Evolutionary conservation across 306 rosid species (phyloP).

Genomic region (Betula pendula): DNA sequence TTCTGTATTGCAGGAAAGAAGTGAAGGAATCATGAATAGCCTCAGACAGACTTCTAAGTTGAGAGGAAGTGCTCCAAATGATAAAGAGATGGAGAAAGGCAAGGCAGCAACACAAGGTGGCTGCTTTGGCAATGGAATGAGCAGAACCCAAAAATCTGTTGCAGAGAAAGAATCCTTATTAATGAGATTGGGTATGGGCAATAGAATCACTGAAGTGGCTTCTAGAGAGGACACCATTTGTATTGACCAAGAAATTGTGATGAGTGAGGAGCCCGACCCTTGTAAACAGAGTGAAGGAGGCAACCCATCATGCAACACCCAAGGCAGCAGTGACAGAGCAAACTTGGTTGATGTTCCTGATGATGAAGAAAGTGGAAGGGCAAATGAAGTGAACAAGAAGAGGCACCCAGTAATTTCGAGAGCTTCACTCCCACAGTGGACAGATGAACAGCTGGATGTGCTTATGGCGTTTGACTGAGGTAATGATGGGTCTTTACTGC

Average conservation of each 20-base stretch:
- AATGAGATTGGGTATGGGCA: constrained; percentile 12
- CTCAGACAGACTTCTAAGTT: constrained; percentile 31
- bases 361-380: constrained; percentile 27
- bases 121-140: constrained; percentile 23
- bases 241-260: constrained; percentile 26
- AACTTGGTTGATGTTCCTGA: constrained; percentile 19
- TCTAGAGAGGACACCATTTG: constrained; percentile 10
- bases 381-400: constrained; percentile 21
- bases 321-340: constrained; percentile 29
- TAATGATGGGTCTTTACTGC: neutral
- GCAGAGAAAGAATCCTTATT: constrained; percentile 32
- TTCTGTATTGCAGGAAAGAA: constrained; percentile 38
- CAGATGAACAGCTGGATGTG: constrained; percentile 84
- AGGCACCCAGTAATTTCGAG: constrained; percentile 26
- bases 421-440: constrained; percentile 61
- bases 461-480: constrained; percentile 64
- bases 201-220: constrained; percentile 12
- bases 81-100: constrained; percentile 25
- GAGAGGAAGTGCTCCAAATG: constrained; percentile 24
- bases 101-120: constrained; percentile 21
- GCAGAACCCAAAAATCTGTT: constrained; percentile 21
- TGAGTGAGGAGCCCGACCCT: constrained; percentile 30
- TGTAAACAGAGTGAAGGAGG: constrained; percentile 20
- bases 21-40: constrained; percentile 51
- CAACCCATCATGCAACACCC: constrained; percentile 14